A percentile compares a stretch with the other conserved stretches of the same genome.
phyloP scores from a whole-genome alignment of 1,284 basidiomycete genomes.

The Fomitopsis palustris region DNA sequence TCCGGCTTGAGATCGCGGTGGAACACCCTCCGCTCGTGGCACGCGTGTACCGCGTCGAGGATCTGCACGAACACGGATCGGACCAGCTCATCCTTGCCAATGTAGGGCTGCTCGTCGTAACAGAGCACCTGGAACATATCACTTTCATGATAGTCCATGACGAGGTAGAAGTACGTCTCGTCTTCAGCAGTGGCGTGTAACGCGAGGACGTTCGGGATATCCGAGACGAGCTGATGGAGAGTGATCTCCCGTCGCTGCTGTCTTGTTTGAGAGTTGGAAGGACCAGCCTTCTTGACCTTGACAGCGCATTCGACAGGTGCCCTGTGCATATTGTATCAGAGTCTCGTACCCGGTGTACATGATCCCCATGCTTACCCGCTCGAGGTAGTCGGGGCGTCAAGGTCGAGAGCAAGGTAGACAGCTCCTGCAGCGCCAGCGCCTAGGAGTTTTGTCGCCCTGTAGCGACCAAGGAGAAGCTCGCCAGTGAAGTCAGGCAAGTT shows the following conservation, averaged over 20 bases:
- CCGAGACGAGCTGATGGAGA: constrained; percentile 54
- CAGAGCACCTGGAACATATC: constrained; percentile 66
- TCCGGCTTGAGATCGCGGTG: constrained; percentile 80
- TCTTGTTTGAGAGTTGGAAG: constrained; percentile 7
- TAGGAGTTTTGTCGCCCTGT: constrained; percentile 16
- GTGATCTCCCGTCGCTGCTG: constrained; percentile 22
- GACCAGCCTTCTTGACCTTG: constrained; percentile 23
- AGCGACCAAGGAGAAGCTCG: constrained; percentile 2
- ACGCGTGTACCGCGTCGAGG: constrained; percentile 59
- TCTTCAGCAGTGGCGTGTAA: constrained; percentile 59
- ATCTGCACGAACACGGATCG: constrained; percentile 55
- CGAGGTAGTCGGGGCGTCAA: constrained; percentile 10
- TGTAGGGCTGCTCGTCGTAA: constrained; percentile 39
- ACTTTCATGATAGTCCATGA: constrained; percentile 62
- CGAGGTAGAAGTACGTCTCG: constrained; percentile 51
- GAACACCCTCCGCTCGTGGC: constrained; percentile 57
- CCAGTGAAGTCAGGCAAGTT: constrained; percentile 8
- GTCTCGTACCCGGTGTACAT: too few species aligned
- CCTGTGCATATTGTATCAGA: background rate
- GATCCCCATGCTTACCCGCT: background rate
- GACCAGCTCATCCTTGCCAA: constrained; percentile 47
- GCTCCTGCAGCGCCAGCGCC: constrained; percentile 31
- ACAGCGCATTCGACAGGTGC: constrained; percentile 18
- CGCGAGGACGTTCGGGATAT: constrained; percentile 56
- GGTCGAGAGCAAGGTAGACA: constrained; percentile 30